Base-by-base conservation (phyloP, 495 filamentous ascomycete genomes). In the Venustampulla echinocandica region DNA sequence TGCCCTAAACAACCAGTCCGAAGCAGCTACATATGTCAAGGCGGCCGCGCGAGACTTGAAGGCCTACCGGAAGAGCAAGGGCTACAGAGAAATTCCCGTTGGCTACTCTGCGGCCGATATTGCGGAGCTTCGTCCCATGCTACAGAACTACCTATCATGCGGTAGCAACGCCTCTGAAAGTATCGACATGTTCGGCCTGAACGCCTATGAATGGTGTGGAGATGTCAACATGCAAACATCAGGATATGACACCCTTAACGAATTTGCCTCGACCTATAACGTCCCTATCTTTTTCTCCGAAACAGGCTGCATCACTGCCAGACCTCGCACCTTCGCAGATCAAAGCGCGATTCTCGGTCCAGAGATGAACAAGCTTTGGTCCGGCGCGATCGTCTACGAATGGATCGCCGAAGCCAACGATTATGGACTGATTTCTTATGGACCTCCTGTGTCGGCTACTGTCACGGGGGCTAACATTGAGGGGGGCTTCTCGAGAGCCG, bases 91-190 rank as follows among this genome's bases (percentile, higher is more conserved):
- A 22, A 84, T 95, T 42, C 87, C 88, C 5, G 69, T 95, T 42
- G 88, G 88, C 33, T 95, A 95, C 65, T 87, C 86, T 6, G 87
- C 86, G n/a, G 85, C 87, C 24, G 88, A 95, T 61, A 90, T 93
- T 52, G 68, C 84, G 2, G 69, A 77, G 34, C 76, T 92, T 33
- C 80, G 88, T 15, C 87, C 88, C 25, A 87, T 83, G 79, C 69
- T 95, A 1, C 88, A 95, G 63, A 81, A 95, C 59, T 95, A 95
- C 62, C 67, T 95, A 24, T 82, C 84, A 10, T 95, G 88, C 62
- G 79, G 79, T 36, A 64, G 63, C 41, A 79, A 90, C 56, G 21
- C 69, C 18, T 75, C 77, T 5, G 84, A 90, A 52, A 74, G 74
- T 10, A 66, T 90, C 48, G 88, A 95, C 59, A 90, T 93, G 66